phyloP scores from a whole-genome alignment of 345 rosid species.

The Populus alba region DNA sequence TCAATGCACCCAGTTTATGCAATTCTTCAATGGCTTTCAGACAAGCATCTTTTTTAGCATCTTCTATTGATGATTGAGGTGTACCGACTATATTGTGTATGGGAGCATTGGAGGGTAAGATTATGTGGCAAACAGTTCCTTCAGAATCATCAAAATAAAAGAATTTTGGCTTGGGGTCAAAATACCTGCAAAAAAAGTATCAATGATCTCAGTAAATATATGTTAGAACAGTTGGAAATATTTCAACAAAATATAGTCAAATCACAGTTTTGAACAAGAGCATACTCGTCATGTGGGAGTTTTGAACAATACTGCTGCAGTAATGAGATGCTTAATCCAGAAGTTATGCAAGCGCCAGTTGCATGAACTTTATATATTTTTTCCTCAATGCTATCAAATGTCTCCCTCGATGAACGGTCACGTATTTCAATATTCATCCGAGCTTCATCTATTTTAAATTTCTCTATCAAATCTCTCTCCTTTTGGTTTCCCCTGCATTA shows the following conservation, averaged over 20 bases:
- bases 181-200: slow-evolving; percentile 54
- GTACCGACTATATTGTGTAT: slow-evolving; percentile 51
- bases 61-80: slow-evolving; percentile 61
- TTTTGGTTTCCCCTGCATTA: slow-evolving; percentile 63
- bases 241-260: not conserved
- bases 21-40: slow-evolving; percentile 73
- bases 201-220: slow-evolving; percentile 13
- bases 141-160: slow-evolving; percentile 60
- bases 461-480: slow-evolving; percentile 65
- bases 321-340: slow-evolving; percentile 78
- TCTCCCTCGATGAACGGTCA: slow-evolving; percentile 59
- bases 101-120: slow-evolving; percentile 86
- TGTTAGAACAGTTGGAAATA: not conserved
- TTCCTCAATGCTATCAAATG: slow-evolving; percentile 45
- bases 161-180: slow-evolving; percentile 74
- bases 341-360: slow-evolving; percentile 74
- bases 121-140: slow-evolving; percentile 71
- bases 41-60: slow-evolving; percentile 82
- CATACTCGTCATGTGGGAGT: slow-evolving; percentile 94
- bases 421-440: slow-evolving; percentile 71
- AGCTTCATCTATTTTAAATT: slow-evolving; percentile 54
- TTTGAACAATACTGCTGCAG: slow-evolving; percentile 79
- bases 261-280: slow-evolving; percentile 18
- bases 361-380: slow-evolving; percentile 60
- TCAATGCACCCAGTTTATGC: slow-evolving; percentile 77